A percentile compares a stretch with the other conserved stretches of the same genome.
These are phyloP conservation scores for Aspergillus pseudonomiae DNA, from an alignment of 2,329 filamentous ascomycete genomes.

Conservation along the genomic window DNA sequence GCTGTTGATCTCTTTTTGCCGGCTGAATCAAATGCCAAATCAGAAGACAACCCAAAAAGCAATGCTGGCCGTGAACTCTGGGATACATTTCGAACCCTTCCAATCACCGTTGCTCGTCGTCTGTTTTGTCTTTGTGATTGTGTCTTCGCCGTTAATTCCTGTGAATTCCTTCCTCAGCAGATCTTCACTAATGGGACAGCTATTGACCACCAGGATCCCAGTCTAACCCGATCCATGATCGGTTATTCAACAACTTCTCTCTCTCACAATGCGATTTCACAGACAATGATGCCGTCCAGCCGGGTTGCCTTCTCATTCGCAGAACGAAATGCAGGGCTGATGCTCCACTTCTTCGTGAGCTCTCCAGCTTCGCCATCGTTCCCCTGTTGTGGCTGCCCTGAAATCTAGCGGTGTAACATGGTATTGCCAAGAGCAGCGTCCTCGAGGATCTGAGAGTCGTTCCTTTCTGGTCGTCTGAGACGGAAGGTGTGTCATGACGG, in stretches of 20 bases:
- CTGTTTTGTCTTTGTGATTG: not conserved
- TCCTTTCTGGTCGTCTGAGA: conserved; percentile 1
- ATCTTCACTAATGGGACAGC: not conserved
- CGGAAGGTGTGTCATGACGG: not conserved
- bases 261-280: not conserved
- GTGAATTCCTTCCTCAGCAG: not conserved
- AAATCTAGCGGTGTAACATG: conserved; percentile 30
- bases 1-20: not conserved
- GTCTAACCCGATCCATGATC: conserved; percentile 1
- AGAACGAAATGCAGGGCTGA: conserved; percentile 14
- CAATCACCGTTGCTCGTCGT: not conserved
- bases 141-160: not conserved
- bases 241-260: not conserved
- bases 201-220: not conserved
- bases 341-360: conserved; percentile 7
- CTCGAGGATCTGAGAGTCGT: conserved; percentile 6
- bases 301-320: conserved; percentile 2
- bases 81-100: not conserved
- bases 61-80: not conserved
- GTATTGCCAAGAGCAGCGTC: conserved; percentile 16
- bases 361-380: conserved; percentile 9
- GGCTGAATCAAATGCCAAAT: not conserved
- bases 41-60: not conserved
- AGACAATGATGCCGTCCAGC: conserved; percentile 4
- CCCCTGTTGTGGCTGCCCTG: conserved; percentile 18